Percentiles rank a stretch among this genome's conserved stretches.
Evolutionary conservation across 108 stramenopile genomes (phyloP).

Genomic region (Thalassiosira profunda): DNA sequence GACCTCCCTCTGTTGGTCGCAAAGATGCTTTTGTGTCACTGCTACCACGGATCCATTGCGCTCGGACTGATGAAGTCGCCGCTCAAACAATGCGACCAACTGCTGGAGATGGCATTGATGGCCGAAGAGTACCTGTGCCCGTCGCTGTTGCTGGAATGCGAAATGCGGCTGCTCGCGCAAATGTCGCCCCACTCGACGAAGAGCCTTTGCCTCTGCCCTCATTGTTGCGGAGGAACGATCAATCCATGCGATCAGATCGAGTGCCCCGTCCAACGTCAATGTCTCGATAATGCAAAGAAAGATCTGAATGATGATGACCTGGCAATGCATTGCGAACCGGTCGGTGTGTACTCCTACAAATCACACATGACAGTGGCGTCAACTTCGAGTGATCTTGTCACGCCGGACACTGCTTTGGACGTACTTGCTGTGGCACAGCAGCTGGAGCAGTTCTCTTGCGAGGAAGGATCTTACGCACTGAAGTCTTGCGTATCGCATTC

Average conservation of each 20-base stretch:
- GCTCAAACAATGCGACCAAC: conserved; percentile 34
- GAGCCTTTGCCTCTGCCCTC: conserved; percentile 26
- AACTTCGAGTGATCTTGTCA: conserved; percentile 24
- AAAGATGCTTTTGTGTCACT: conserved; percentile 61
- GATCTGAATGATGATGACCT: not conserved
- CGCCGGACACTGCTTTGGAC: conserved; percentile 34
- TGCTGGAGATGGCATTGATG: conserved; percentile 69
- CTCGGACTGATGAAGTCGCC: conserved; percentile 48
- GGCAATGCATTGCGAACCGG: conserved; percentile 8
- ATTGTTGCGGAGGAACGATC: conserved; percentile 17
- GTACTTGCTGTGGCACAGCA: conserved; percentile 29
- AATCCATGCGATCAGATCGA: conserved; percentile 1
- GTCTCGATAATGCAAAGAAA: conserved; percentile 1
- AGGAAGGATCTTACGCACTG: conserved; percentile 6
- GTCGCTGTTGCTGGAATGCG: conserved; percentile 70
- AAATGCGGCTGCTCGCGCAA: conserved; percentile 71
- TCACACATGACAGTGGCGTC: not conserved
- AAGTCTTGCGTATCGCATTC: not conserved
- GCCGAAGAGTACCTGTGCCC: conserved; percentile 81
- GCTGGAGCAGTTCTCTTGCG: conserved; percentile 23
- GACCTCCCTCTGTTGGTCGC: conserved; percentile 43
- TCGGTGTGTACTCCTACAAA: conserved; percentile 4
- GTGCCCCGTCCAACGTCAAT: not conserved
- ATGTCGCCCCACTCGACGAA: not conserved
- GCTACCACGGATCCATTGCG: conserved; percentile 76